Base-by-base conservation (phyloP, 2,329 filamentous ascomycete genomes). In the Fusarium avenaceum region DNA sequence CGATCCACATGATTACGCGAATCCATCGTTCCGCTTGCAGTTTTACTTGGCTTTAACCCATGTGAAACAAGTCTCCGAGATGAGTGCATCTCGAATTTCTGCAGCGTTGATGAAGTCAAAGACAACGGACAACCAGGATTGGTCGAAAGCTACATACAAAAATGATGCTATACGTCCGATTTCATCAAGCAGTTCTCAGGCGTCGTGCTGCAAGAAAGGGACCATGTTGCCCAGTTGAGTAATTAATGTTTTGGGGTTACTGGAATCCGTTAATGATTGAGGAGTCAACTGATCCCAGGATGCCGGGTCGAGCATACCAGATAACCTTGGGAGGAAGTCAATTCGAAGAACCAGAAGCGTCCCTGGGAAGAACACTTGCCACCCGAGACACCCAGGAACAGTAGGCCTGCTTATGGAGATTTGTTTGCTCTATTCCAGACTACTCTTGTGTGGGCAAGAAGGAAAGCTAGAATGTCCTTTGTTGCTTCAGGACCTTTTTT, bases 21-120 rank as follows among this genome's bases (percentile, higher is more conserved):
- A 63, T 66, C 63, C 70, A 71, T 65, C 61, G 62, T 62, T 62
- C 68, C 71, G 62, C 63, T 63, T 72, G 62, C 57, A 72, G 44
- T 48, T 50, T 43, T 56, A 47, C 38, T 57, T 64, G 64, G 58
- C 52, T 38, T 38, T 19, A 38, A n/a, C 35, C 63, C 66, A 69
- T 56, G 52, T 20, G 33, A n/a, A 42, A 51, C 33, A 24, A 52
- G 45, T 20, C n/a, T n/a, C 47, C 13, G 47, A 19, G 19, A 51
- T 14, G 35, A 57, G 43, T 38, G 42, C 44, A 26, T 38, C 32
- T 43, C 17, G 22, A 64, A 38, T 22, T 59, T 45, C 39, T 46
- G 20, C 19, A 32, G 28, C 20, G 26, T 42, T 10, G 13, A 30
- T 22, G 17, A 26, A 28, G 32, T 15, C 14, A 35, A 14, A 38